Percentiles rank a stretch among this genome's conserved stretches.
Conservation (phyloP, 768 basidiomycete species). For the Tricholoma saponaceum region DNA sequence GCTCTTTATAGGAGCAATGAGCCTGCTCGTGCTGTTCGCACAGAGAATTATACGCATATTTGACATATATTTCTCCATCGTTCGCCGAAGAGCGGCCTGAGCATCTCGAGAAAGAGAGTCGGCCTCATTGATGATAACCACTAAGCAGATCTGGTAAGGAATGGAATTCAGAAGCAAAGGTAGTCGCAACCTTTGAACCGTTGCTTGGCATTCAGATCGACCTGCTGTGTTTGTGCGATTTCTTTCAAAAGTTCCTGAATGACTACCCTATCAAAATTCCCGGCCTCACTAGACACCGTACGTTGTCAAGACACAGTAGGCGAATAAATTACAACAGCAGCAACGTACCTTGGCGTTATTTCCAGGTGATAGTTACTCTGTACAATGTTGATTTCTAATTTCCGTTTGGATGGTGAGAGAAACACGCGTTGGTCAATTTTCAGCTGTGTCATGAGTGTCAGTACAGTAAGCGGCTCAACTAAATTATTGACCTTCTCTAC, state of each 20-base stretch:
- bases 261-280: conserved; percentile 90
- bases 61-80: conserved; percentile 99
- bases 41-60: conserved; percentile 97
- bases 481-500: conserved; percentile 74
- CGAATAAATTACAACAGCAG: background rate
- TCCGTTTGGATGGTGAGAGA: conserved; percentile 88
- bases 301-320: background rate
- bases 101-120: conserved; percentile 94
- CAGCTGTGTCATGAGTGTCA: conserved; percentile 45
- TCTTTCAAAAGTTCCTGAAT: conserved; percentile 97
- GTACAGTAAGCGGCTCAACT: background rate
- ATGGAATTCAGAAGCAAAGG: background rate
- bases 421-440: conserved; percentile 98
- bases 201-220: conserved; percentile 92
- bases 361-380: conserved; percentile 98
- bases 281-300: conserved; percentile 70
- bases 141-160: conserved; percentile 34
- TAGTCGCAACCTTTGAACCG: conserved; percentile 80
- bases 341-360: conserved; percentile 85
- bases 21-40: conserved; percentile 90
- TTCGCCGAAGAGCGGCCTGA: conserved; percentile 92
- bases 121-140: conserved; percentile 98
- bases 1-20: conserved; percentile 96
- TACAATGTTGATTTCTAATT: conserved; percentile 94
- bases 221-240: conserved; percentile 98